A percentile compares a stretch with the other conserved stretches of the same genome.
Evolutionary conservation across 257 asterid species (phyloP).

Genomic region (Echites panduratus): DNA sequence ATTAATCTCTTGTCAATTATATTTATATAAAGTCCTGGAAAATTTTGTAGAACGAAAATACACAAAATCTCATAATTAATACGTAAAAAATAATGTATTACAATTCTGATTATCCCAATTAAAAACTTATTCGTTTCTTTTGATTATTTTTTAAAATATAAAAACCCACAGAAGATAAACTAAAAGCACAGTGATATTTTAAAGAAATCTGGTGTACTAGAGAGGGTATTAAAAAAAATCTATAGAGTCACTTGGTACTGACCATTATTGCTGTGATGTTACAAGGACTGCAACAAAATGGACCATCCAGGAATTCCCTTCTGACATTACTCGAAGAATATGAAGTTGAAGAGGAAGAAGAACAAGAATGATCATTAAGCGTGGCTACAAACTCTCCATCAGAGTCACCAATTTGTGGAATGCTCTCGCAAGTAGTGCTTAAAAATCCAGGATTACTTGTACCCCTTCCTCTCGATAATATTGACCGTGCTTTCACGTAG

Average conservation of each 20-base stretch:
- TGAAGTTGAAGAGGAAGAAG: slow-evolving; percentile 28
- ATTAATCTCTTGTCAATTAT: no score
- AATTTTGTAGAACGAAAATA: background rate
- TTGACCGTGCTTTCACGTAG: background rate
- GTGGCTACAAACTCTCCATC: slow-evolving; percentile 29
- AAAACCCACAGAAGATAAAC: no score
- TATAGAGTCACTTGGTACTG: slow-evolving; percentile 6
- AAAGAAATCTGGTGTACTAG: no score
- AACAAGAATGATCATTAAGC: slow-evolving; percentile 29
- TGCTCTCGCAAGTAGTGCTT: no score
- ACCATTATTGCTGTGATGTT: slow-evolving; percentile 44
- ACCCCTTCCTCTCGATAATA: background rate
- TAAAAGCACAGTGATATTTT: no score
- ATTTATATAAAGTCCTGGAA: background rate
- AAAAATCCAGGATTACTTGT: slow-evolving; percentile 1
- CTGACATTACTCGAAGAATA: slow-evolving; percentile 20
- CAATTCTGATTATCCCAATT: no score
- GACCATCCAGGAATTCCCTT: slow-evolving; percentile 24
- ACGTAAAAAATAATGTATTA: no score
- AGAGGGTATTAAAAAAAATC: no score
- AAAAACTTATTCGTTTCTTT: no score
- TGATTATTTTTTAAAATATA: no score
- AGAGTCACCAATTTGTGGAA: no score
- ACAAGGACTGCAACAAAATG: slow-evolving; percentile 50
- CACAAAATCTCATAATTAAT: background rate